phyloP scores from a whole-genome alignment of 352 stramenopile species.

The Elongisporangium anandrum region DNA sequence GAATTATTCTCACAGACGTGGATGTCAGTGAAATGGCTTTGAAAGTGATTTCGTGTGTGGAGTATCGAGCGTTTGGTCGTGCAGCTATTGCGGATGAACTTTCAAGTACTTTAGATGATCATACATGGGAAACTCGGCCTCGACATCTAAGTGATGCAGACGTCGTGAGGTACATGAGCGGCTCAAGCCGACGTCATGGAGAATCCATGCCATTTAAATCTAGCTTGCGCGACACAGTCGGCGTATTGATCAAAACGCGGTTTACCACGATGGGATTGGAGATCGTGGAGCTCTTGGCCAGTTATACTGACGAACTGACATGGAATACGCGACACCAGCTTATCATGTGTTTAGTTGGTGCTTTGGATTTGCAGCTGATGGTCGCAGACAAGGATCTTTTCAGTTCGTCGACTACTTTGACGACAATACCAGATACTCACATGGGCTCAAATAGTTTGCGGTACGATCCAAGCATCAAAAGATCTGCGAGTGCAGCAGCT shows the following conservation, averaged over 20 bases:
- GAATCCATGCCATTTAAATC: conserved; percentile 13
- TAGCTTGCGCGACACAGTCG: conserved; percentile 24
- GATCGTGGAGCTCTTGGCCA: conserved; percentile 60
- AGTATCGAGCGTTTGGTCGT: conserved; percentile 78
- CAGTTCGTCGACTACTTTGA: not conserved
- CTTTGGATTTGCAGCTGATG: conserved; percentile 40
- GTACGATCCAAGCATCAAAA: not conserved
- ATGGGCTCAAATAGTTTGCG: not conserved
- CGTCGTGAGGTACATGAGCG: conserved; percentile 12
- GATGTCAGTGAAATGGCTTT: conserved; percentile 77
- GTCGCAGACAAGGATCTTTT: conserved; percentile 60
- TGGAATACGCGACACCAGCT: conserved; percentile 41
- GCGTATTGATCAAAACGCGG: conserved; percentile 52
- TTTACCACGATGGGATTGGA: conserved; percentile 77
- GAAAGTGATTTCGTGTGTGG: conserved; percentile 79
- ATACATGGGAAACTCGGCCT: conserved; percentile 6
- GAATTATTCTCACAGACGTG: conserved; percentile 71
- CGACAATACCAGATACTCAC: not conserved
- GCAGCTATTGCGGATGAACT: conserved; percentile 66
- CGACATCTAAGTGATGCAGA: conserved; percentile 16
- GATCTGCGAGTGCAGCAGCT: not conserved
- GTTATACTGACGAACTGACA: conserved; percentile 49
- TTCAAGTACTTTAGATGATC: conserved; percentile 19
- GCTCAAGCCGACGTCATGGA: not conserved
- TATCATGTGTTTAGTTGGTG: conserved; percentile 57